phyloP scores from a whole-genome alignment of 371 early-diverging fungal species.

The Batkoa obscura region DNA sequence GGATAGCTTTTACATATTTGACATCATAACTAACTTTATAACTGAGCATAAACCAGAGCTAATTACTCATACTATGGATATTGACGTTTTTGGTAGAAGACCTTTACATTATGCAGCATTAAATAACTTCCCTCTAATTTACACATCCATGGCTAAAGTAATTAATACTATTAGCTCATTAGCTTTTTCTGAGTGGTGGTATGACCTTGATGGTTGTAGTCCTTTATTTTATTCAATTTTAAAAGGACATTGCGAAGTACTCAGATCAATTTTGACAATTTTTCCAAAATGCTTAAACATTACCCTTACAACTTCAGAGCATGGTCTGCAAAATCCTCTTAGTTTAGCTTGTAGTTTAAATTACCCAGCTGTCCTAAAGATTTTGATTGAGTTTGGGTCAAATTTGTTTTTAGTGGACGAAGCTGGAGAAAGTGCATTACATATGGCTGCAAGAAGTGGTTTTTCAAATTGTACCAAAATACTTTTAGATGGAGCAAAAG shows the following conservation, averaged over 20 bases:
- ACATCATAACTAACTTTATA: slow-evolving; percentile 14
- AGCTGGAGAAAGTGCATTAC: slow-evolving; percentile 40
- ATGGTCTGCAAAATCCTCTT: slow-evolving; percentile 7
- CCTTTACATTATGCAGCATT: slow-evolving; percentile 51
- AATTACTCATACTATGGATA: slow-evolving; percentile 11
- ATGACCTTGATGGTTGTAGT: slow-evolving; percentile 43
- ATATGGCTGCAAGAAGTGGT: slow-evolving; percentile 30
- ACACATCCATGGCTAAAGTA: neutral
- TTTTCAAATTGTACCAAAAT: slow-evolving; percentile 27
- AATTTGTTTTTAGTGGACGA: slow-evolving; percentile 31
- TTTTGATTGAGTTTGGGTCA: slow-evolving; percentile 30
- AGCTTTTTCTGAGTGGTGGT: slow-evolving; percentile 19
- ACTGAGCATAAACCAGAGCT: slow-evolving; percentile 9
- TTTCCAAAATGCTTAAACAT: slow-evolving; percentile 8
- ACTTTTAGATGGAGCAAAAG: slow-evolving; percentile 15
- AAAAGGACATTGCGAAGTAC: slow-evolving; percentile 33
- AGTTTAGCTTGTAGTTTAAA: slow-evolving; percentile 9
- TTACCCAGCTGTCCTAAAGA: slow-evolving; percentile 12
- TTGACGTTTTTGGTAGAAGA: slow-evolving; percentile 38
- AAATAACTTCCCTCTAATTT: slow-evolving; percentile 18
- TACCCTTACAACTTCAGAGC: neutral
- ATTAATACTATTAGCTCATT: slow-evolving; percentile 13
- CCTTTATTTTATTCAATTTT: slow-evolving; percentile 47
- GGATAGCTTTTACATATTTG: slow-evolving; percentile 12
- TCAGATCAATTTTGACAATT: slow-evolving; percentile 21